A percentile compares a stretch with the other conserved stretches of the same genome.
Conservation (phyloP, 306 rosid species). For the Geum urbanum region DNA sequence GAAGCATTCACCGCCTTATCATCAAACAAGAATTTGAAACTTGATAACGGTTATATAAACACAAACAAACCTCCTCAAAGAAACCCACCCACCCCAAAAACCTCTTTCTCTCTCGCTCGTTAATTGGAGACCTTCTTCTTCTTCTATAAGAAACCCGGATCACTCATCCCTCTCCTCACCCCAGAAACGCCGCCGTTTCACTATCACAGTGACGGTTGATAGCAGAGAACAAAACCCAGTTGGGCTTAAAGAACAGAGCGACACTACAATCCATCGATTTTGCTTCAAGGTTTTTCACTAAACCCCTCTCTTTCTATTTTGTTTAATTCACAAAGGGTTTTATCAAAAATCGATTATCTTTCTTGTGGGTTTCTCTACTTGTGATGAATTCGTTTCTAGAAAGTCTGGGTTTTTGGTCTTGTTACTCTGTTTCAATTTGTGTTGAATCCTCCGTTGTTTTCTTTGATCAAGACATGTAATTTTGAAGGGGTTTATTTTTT, state of each 20-base stretch:
- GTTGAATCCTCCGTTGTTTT: not conserved
- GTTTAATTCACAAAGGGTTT: not conserved
- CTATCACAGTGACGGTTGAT: not conserved
- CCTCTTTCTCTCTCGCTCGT: not conserved
- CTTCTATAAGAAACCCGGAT: slow-evolving; percentile 5
- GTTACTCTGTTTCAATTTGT: not conserved
- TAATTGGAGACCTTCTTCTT: not conserved
- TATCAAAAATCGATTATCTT: not conserved
- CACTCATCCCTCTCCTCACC: not conserved
- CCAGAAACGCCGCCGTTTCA: not conserved
- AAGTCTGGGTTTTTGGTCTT: not conserved
- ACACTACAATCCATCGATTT: not conserved
- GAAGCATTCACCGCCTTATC: not conserved
- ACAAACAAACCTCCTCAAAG: not conserved
- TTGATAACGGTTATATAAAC: slow-evolving; percentile 8
- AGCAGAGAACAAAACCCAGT: not conserved
- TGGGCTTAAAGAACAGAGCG: slow-evolving; percentile 6
- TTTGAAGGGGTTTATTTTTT: not conserved
- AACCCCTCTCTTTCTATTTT: slow-evolving; percentile 11
- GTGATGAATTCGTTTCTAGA: not conserved
- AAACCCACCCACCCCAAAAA: slow-evolving; percentile 8
- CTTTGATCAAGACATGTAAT: not conserved
- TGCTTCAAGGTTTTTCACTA: slow-evolving; percentile 20
- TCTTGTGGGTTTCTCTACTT: not conserved
- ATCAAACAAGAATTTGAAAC: slow-evolving; percentile 25